Evolutionary conservation across 345 rosid genomes (phyloP).

Genomic region (Balakata baccata): DNA sequence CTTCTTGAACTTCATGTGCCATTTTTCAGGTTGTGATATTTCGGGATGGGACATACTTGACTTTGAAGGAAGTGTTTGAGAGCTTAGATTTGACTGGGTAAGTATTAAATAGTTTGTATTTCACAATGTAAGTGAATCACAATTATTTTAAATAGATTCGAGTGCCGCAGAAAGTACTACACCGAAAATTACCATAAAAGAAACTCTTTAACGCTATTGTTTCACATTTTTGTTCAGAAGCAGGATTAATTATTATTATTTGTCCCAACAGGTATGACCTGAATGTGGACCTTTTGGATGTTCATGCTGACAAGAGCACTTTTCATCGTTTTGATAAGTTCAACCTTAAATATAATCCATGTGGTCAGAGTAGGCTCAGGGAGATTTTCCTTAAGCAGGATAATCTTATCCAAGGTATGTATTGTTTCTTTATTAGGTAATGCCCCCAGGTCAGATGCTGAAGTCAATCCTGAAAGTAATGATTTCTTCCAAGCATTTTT

Average conservation of each 20-base stretch:
- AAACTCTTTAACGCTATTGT: too few relatives aligned
- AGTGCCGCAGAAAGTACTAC: too few relatives aligned
- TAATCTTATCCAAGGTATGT: constrained; percentile 91
- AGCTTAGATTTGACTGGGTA: constrained; percentile 96
- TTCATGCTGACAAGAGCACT: constrained; percentile 99
- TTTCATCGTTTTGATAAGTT: constrained; percentile 99
- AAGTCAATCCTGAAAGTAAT: background rate
- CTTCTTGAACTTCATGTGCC: constrained; percentile 1
- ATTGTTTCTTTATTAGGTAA: constrained; percentile 8
- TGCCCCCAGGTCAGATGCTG: background rate
- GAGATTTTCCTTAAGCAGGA: constrained; percentile 99
- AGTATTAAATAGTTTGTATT: background rate
- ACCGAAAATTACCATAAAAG: too few relatives aligned
- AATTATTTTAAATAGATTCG: too few relatives aligned
- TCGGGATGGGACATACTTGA: constrained; percentile 96
- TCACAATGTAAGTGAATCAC: background rate
- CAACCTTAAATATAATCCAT: constrained; percentile 97
- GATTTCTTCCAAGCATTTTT: background rate
- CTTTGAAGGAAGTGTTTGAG: constrained; percentile 93
- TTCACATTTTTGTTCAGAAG: background rate
- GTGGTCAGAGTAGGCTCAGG: constrained; percentile 99
- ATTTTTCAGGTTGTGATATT: constrained; percentile 87
- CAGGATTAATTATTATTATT: constrained; percentile 5
- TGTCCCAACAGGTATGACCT: constrained; percentile 67
- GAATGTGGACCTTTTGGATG: constrained; percentile 97